phyloP scores from a whole-genome alignment of 2,329 filamentous ascomycete genomes.

The Endoconidiophora polonica region DNA sequence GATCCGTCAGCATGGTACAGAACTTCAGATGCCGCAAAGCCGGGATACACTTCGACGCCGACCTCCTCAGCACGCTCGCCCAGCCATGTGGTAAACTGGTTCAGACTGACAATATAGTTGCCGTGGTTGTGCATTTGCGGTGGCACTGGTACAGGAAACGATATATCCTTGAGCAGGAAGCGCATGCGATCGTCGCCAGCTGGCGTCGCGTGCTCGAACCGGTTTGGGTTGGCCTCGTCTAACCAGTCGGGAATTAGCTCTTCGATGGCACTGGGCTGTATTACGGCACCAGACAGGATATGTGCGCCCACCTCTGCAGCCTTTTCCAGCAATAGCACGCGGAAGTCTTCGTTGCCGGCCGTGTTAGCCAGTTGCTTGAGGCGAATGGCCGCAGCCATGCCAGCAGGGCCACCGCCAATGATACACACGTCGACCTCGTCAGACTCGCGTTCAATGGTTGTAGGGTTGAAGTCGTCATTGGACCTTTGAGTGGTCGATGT shows the following conservation, averaged over 20 bases:
- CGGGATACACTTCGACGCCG: slow-evolving; percentile 90
- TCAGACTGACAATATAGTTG: slow-evolving; percentile 93
- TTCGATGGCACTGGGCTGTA: slow-evolving; percentile 73
- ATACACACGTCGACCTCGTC: slow-evolving; percentile 96
- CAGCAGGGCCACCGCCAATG: slow-evolving; percentile 86
- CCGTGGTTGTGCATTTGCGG: slow-evolving; percentile 98
- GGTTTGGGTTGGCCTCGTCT: slow-evolving; percentile 67
- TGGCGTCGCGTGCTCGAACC: slow-evolving; percentile 76
- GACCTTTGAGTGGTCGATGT: slow-evolving; percentile 18
- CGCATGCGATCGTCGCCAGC: slow-evolving; percentile 78
- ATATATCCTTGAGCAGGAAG: slow-evolving; percentile 67
- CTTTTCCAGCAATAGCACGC: slow-evolving; percentile 85
- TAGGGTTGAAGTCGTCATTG: slow-evolving; percentile 45
- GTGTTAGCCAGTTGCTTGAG: slow-evolving; percentile 92
- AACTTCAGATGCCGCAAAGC: slow-evolving; percentile 87
- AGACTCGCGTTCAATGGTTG: slow-evolving; percentile 62
- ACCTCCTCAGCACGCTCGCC: slow-evolving; percentile 92
- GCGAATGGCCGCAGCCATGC: slow-evolving; percentile 80
- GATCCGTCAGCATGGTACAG: slow-evolving; percentile 75
- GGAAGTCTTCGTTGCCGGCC: slow-evolving; percentile 87
- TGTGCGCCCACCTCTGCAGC: slow-evolving; percentile 89
- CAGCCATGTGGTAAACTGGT: slow-evolving; percentile 90
- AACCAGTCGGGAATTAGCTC: slow-evolving; percentile 93
- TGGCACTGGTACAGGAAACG: slow-evolving; percentile 70
- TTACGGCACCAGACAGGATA: slow-evolving; percentile 87